phyloP scores from a whole-genome alignment of 2,329 filamentous ascomycete genomes.

The Colletotrichum gloeosporioides region DNA sequence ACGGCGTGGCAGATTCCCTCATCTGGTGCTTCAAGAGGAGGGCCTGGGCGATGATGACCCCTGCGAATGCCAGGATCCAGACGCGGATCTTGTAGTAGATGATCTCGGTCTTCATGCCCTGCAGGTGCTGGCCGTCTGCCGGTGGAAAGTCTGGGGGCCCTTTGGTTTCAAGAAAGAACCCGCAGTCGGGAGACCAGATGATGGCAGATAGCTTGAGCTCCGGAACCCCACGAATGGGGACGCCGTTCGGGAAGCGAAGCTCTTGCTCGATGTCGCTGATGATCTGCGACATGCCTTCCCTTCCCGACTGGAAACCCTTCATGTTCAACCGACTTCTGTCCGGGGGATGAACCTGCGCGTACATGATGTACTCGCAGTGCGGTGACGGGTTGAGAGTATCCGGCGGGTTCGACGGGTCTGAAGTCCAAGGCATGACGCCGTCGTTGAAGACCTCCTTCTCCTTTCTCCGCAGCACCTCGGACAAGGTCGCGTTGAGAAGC shows the following conservation, averaged over 20 bases:
- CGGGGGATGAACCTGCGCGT: slow-evolving; percentile 75
- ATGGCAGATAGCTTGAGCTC: slow-evolving; percentile 66
- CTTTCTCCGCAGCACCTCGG: slow-evolving; percentile 69
- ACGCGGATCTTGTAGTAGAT: slow-evolving; percentile 61
- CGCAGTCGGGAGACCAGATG: slow-evolving; percentile 72
- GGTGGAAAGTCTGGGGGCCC: slow-evolving; percentile 62
- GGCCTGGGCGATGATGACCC: slow-evolving; percentile 65
- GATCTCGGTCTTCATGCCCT: slow-evolving; percentile 66
- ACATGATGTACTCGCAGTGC: slow-evolving; percentile 89
- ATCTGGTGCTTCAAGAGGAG: slow-evolving; percentile 68
- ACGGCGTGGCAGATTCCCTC: slow-evolving; percentile 70
- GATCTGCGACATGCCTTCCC: slow-evolving; percentile 39
- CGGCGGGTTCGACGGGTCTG: slow-evolving; percentile 65
- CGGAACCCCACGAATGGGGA: slow-evolving; percentile 59
- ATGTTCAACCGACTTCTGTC: slow-evolving; percentile 41
- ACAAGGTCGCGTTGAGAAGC: slow-evolving; percentile 76
- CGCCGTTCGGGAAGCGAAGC: slow-evolving; percentile 65
- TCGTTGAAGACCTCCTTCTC: slow-evolving; percentile 60
- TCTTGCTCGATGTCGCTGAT: slow-evolving; percentile 66
- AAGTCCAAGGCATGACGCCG: slow-evolving; percentile 77
- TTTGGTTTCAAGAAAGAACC: slow-evolving; percentile 69
- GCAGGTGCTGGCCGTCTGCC: slow-evolving; percentile 58
- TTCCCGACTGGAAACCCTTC: slow-evolving; percentile 33
- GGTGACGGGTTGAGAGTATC: slow-evolving; percentile 67
- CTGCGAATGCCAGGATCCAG: slow-evolving; percentile 63